Base-by-base conservation (phyloP, 2,329 filamentous ascomycete species). In the Pleomassaria siparia region DNA sequence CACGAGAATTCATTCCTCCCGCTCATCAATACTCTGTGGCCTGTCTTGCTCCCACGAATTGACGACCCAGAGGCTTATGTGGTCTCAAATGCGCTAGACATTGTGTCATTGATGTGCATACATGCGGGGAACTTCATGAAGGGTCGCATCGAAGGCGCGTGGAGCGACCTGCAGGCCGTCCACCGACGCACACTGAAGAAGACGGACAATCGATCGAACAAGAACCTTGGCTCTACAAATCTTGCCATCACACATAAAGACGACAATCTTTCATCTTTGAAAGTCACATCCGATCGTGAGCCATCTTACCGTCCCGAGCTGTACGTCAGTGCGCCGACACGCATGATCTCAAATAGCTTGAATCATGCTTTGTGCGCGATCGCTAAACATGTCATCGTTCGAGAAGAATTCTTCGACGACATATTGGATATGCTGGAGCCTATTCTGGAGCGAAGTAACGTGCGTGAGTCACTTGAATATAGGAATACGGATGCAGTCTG, bases 21-120 rank as follows among this genome's bases (percentile, higher is more conserved):
- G 0, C 79, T 97, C 0, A 84, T 97, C 58, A 94, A 97, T 69
- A 86, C 87, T 2, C 76, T 97, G 7, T 99, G 92, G 92, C 91
- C 91, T 0, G 86, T 95, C 6, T 74, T 96, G 4, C 74, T 86
- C 1, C 76, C 79, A n/a, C 79, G 85, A 20, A 74, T 90, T 5
- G 81, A 84, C 55, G 88, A 90, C 54, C 55, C 72, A 3, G 85
- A 90, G 66, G 74, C 82, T 0, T 87, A 84, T 62, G 81, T 96
- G 9, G 80, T 81, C 2, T 80, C 87, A 8, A 82, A 85, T 13
- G 85, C 90, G 5, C 84, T 89, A 49, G 78, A 84, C 12, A 81
- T 89, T 0, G 75, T 97, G 2, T 76, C 76, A 2, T 74, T 80
- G 10, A 78, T 96, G 47, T 95, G 89, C 63, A 74, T 76, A 46